These are phyloP conservation scores for Nematodospora valgi DNA, from an alignment of 805 yeast genomes.

Conservation along the genomic window DNA sequence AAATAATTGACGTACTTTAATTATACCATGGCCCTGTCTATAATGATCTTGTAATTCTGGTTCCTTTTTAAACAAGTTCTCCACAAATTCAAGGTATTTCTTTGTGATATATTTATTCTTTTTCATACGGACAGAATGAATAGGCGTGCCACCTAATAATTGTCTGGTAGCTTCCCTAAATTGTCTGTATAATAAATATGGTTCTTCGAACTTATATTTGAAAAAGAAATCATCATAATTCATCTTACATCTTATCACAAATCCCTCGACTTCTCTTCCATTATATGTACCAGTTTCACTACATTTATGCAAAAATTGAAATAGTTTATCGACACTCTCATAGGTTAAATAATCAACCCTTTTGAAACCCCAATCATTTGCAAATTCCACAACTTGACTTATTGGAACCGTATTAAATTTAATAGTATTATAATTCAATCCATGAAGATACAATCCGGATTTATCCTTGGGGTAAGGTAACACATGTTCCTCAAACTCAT, in stretches of 20 bases:
- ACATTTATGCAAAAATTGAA: slow-evolving; percentile 51
- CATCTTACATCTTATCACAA: slow-evolving; percentile 72
- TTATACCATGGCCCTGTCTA: slow-evolving; percentile 63
- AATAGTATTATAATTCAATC: slow-evolving; percentile 68
- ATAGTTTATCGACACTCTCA: slow-evolving; percentile 38
- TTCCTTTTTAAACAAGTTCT: slow-evolving; percentile 49
- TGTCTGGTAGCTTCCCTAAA: slow-evolving; percentile 82
- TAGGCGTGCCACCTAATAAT: slow-evolving; percentile 37
- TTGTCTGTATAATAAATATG: slow-evolving; percentile 85
- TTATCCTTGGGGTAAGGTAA: slow-evolving; percentile 61
- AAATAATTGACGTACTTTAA: slow-evolving; percentile 66
- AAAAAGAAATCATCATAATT: slow-evolving; percentile 59
- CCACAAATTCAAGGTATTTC: slow-evolving; percentile 67
- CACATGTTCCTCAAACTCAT: slow-evolving; percentile 89
- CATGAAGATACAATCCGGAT: slow-evolving; percentile 89
- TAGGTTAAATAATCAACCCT: slow-evolving; percentile 47
- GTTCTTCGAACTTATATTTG: slow-evolving; percentile 94
- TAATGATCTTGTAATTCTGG: slow-evolving; percentile 46
- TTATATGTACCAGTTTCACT: slow-evolving; percentile 68
- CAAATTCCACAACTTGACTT: slow-evolving; percentile 57
- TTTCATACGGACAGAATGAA: slow-evolving; percentile 30
- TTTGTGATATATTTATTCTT: slow-evolving; percentile 60
- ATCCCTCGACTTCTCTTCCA: slow-evolving; percentile 82
- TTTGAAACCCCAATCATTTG: slow-evolving; percentile 66
- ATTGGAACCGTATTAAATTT: slow-evolving; percentile 64